A percentile compares a stretch with the other conserved stretches of the same genome.
These are phyloP conservation scores for Trametes versicolor DNA, from an alignment of 1,284 basidiomycete genomes.

Conservation along the genomic window DNA sequence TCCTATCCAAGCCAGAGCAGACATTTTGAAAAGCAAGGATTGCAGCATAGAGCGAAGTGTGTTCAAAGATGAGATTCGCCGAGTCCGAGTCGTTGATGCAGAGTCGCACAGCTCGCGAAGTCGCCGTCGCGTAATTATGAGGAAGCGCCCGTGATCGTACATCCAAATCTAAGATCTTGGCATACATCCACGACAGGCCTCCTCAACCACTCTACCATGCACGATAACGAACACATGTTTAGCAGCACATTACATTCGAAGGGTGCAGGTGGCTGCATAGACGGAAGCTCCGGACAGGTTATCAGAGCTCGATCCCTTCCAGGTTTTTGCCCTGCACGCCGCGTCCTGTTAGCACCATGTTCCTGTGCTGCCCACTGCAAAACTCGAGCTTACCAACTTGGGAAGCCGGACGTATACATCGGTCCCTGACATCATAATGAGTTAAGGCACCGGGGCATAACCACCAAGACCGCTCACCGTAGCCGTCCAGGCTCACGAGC, in stretches of 20 bases:
- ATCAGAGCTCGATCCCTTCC: slow-evolving; percentile 81
- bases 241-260: neutral
- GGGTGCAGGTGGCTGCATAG: neutral
- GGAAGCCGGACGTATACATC: slow-evolving; percentile 86
- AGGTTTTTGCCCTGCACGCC: slow-evolving; percentile 77
- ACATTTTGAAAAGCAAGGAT: no score
- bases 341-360: slow-evolving; percentile 9
- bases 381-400: slow-evolving; percentile 68
- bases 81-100: no score
- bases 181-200: no score
- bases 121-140: no score
- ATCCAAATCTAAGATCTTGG: no score
- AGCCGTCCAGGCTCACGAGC: slow-evolving; percentile 85
- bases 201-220: neutral
- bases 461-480: slow-evolving; percentile 60
- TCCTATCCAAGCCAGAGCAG: no score
- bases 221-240: neutral
- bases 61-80: no score
- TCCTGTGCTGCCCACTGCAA: neutral
- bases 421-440: slow-evolving; percentile 60
- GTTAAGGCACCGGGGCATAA: slow-evolving; percentile 5
- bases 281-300: neutral
- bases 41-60: no score
- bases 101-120: no score
- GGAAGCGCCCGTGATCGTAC: no score